phyloP scores from a whole-genome alignment of 306 rosid species.

The Clitoria ternatea region DNA sequence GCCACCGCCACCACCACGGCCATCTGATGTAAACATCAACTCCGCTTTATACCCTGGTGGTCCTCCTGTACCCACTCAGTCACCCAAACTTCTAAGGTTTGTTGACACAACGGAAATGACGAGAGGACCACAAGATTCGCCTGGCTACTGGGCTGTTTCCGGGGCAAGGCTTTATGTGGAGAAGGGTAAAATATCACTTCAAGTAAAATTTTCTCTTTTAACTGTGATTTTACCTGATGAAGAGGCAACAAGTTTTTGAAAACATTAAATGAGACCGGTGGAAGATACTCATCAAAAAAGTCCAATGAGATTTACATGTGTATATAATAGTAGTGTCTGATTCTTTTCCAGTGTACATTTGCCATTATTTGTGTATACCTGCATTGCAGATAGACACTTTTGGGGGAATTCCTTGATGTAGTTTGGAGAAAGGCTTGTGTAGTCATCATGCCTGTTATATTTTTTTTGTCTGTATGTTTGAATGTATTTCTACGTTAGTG shows the following conservation, averaged over 20 bases:
- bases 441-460: not conserved
- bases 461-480: conserved; percentile 3
- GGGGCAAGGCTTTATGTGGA: conserved; percentile 78
- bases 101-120: conserved; percentile 93
- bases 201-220: conserved; percentile 76
- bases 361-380: conserved; percentile 34
- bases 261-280: not conserved
- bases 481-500: conserved; percentile 7
- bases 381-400: conserved; percentile 17
- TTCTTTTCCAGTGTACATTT: conserved; percentile 40
- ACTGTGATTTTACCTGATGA: conserved; percentile 63
- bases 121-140: conserved; percentile 85
- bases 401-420: conserved; percentile 21
- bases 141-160: conserved; percentile 91
- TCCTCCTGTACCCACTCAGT: conserved; percentile 70
- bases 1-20: conserved; percentile 60
- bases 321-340: conserved; percentile 39
- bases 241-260: conserved; percentile 35
- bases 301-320: conserved; percentile 33
- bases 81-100: conserved; percentile 68
- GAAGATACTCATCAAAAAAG: conserved; percentile 12
- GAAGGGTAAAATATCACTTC: conserved; percentile 71
- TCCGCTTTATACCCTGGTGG: conserved; percentile 86
- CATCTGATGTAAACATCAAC: conserved; percentile 64
- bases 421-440: conserved; percentile 28